phyloP scores from a whole-genome alignment of 352 stramenopile species.

The Phytophthora tubulina region DNA sequence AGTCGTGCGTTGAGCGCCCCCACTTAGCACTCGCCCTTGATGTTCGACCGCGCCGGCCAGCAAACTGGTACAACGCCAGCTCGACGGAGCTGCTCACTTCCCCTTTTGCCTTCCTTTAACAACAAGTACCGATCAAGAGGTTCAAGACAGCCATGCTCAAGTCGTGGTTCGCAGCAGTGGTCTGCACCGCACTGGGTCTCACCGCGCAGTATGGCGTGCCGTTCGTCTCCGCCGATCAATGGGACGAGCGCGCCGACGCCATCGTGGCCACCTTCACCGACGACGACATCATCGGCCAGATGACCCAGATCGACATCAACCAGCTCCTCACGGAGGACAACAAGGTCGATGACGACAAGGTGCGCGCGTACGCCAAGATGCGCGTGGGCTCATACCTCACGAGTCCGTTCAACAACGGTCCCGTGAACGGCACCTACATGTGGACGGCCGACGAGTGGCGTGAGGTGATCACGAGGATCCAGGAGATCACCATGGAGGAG shows the following conservation, averaged over 20 bases:
- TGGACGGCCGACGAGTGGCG: conserved; percentile 68
- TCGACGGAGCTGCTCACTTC: conserved; percentile 24
- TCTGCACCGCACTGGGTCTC: conserved; percentile 29
- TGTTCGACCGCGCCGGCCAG: neutral
- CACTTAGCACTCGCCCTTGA: neutral
- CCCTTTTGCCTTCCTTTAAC: conserved; percentile 21
- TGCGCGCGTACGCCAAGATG: conserved; percentile 60
- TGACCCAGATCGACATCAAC: conserved; percentile 90
- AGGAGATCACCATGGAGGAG: conserved; percentile 66
- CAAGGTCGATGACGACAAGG: conserved; percentile 41
- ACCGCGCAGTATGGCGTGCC: conserved; percentile 11
- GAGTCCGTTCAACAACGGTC: conserved; percentile 47
- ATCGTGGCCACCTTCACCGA: conserved; percentile 35
- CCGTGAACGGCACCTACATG: conserved; percentile 39
- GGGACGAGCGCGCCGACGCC: conserved; percentile 26
- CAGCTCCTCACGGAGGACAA: conserved; percentile 59
- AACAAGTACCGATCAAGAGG: conserved; percentile 12
- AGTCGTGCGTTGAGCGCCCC: no score
- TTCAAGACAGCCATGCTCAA: conserved; percentile 30
- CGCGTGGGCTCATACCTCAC: conserved; percentile 90
- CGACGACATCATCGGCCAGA: conserved; percentile 77
- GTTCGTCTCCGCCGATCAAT: conserved; percentile 27
- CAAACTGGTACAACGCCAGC: conserved; percentile 1
- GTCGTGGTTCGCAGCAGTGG: conserved; percentile 31
- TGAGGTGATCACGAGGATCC: conserved; percentile 67